Conservation (phyloP, 129 eudicot genomes). For the Arctium lappa region DNA sequence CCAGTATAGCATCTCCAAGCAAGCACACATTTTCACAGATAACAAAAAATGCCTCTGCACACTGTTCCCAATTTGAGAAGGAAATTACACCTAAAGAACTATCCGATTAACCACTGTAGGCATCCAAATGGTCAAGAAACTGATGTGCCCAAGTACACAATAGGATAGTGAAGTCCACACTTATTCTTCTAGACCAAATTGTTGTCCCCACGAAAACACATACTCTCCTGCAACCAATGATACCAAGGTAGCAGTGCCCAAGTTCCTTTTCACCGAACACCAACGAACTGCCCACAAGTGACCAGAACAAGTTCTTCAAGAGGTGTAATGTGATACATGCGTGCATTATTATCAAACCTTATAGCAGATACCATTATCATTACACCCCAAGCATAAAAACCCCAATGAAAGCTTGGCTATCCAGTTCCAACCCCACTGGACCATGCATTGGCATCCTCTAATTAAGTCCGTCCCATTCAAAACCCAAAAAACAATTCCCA, state of each 20-base stretch:
- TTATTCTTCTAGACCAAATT: conserved; percentile 11
- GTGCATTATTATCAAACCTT: conserved; percentile 12
- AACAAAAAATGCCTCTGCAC: conserved; percentile 6
- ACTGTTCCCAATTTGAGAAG: conserved; percentile 6
- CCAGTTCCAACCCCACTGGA: conserved; percentile 15
- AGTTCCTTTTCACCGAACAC: background rate
- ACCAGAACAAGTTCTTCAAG: conserved; percentile 16
- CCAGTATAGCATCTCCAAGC: conserved; percentile 14
- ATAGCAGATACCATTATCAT: conserved; percentile 33
- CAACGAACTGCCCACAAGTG: conserved; percentile 21
- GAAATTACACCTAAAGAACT: conserved; percentile 21
- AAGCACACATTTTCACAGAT: background rate
- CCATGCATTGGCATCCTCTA: conserved; percentile 20
- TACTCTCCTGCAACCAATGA: conserved; percentile 17
- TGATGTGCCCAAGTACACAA: conserved; percentile 10
- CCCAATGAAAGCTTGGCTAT: conserved; percentile 24
- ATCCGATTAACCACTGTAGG: conserved; percentile 21
- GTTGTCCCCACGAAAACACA: conserved; percentile 14
- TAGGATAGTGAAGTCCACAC: conserved; percentile 10
- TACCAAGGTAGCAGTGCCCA: background rate
- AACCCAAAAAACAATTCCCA: conserved; percentile 43
- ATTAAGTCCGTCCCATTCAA: conserved; percentile 19
- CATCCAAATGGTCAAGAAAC: conserved; percentile 18
- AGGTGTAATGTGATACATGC: conserved; percentile 4
- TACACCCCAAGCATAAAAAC: conserved; percentile 27